A percentile compares a stretch with the other conserved stretches of the same genome.
Conservation (phyloP, 2,329 filamentous ascomycete species). For the Colletotrichum acutatum region DNA sequence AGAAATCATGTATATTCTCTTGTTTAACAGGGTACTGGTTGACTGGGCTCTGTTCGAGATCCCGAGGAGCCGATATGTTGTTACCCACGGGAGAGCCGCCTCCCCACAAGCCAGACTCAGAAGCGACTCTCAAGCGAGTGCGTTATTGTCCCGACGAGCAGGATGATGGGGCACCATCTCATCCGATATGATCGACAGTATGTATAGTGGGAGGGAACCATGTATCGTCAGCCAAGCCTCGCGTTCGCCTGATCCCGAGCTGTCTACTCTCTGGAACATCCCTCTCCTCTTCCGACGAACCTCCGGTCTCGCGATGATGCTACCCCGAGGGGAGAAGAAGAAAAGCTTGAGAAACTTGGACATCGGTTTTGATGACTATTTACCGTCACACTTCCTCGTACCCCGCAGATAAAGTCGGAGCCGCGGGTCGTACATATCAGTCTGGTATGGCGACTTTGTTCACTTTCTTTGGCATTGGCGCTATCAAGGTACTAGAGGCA, state of each 20-base stretch:
- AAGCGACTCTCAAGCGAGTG: background rate
- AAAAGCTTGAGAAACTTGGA: background rate
- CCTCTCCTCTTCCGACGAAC: too few species aligned
- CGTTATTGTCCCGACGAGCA: background rate
- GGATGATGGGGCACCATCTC: background rate
- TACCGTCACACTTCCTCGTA: too few species aligned
- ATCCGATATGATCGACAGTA: background rate
- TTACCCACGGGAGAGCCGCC: background rate
- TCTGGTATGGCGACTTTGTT: too few species aligned
- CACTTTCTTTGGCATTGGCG: too few species aligned
- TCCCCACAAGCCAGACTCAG: background rate
- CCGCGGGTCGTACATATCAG: too few species aligned
- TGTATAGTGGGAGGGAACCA: background rate
- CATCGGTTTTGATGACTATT: too few species aligned
- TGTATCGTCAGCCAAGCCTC: conserved; percentile 2
- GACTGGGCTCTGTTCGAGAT: background rate
- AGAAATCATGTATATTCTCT: background rate
- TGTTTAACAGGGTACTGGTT: too few species aligned
- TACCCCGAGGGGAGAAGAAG: background rate
- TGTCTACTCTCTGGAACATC: too few species aligned
- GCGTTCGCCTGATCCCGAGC: too few species aligned
- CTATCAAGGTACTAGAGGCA: too few species aligned
- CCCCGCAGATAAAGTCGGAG: too few species aligned
- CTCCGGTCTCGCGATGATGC: background rate
- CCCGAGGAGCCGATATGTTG: background rate